Percentiles rank a stretch among this genome's conserved stretches.
Conservation (phyloP, 2,329 filamentous ascomycete genomes). For the Volutella citrinella region DNA sequence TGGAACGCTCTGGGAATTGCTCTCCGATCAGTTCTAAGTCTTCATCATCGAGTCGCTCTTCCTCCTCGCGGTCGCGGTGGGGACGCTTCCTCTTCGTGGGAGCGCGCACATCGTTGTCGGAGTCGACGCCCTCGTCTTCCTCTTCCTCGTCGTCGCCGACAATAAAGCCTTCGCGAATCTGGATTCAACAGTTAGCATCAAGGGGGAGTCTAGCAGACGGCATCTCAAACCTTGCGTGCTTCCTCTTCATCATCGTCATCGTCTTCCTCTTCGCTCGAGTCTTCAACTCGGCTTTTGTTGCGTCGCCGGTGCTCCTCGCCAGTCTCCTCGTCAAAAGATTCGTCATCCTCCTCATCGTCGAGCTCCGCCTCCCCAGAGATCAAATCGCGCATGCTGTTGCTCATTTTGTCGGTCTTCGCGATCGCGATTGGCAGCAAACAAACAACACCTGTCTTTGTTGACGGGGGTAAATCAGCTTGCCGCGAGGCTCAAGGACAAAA, state of each 20-base stretch:
- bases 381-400: slow-evolving; percentile 66
- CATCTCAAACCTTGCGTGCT: slow-evolving; percentile 64
- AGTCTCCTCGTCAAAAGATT: slow-evolving; percentile 75
- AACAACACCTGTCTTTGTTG: slow-evolving; percentile 18
- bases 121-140: slow-evolving; percentile 62
- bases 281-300: slow-evolving; percentile 52
- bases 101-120: slow-evolving; percentile 51
- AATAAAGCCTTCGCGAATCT: slow-evolving; percentile 95
- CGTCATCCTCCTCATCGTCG: slow-evolving; percentile 82
- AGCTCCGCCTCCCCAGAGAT: slow-evolving; percentile 84
- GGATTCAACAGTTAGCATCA: no score
- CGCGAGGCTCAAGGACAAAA: neutral
- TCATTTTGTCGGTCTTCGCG: slow-evolving; percentile 49
- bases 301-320: slow-evolving; percentile 53
- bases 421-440: slow-evolving; percentile 24
- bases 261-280: slow-evolving; percentile 90
- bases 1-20: slow-evolving; percentile 62
- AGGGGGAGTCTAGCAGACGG: no score
- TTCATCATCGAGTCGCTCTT: slow-evolving; percentile 91
- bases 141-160: slow-evolving; percentile 85
- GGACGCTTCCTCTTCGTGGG: slow-evolving; percentile 71
- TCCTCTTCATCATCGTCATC: slow-evolving; percentile 91
- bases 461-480: no score
- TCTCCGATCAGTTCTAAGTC: slow-evolving; percentile 94
- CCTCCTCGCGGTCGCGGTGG: slow-evolving; percentile 71